Conservation (phyloP, 106 monocot species). For the Phalaenopsis aphrodite region DNA sequence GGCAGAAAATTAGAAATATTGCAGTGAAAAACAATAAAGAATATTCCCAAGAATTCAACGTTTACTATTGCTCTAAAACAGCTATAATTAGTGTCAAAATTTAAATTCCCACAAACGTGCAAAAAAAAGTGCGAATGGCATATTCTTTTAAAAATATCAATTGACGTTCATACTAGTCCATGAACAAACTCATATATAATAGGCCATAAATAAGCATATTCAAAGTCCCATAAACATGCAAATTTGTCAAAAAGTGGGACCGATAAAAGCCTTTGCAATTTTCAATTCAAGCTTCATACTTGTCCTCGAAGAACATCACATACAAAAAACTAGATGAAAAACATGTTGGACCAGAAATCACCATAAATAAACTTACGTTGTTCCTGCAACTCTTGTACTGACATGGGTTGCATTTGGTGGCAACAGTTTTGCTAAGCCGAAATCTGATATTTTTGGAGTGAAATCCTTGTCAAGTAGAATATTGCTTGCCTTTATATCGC, state of each 20-base stretch:
- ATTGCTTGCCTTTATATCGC: constrained; percentile 26
- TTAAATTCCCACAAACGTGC: neutral
- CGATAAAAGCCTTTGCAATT: neutral
- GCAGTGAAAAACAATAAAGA: neutral
- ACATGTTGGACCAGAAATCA: neutral
- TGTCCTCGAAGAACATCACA: neutral
- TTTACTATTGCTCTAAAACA: neutral
- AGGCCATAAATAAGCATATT: neutral
- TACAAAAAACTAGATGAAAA: neutral
- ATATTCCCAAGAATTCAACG: neutral
- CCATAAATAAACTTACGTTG: constrained; percentile 6
- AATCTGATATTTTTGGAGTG: constrained; percentile 32
- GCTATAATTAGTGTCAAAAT: neutral
- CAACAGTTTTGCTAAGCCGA: constrained; percentile 23
- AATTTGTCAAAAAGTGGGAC: neutral
- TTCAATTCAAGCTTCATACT: neutral
- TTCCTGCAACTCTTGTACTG: constrained; percentile 29
- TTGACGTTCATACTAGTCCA: neutral
- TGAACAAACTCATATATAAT: neutral
- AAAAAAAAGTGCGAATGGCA: neutral
- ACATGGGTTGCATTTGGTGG: constrained; percentile 24
- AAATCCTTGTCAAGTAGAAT: constrained; percentile 24
- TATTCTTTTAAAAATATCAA: neutral
- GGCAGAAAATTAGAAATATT: neutral
- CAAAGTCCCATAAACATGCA: neutral